Evolutionary conservation across 2,329 filamentous ascomycete species (phyloP).

Genomic region (Pseudocercospora cruenta): DNA sequence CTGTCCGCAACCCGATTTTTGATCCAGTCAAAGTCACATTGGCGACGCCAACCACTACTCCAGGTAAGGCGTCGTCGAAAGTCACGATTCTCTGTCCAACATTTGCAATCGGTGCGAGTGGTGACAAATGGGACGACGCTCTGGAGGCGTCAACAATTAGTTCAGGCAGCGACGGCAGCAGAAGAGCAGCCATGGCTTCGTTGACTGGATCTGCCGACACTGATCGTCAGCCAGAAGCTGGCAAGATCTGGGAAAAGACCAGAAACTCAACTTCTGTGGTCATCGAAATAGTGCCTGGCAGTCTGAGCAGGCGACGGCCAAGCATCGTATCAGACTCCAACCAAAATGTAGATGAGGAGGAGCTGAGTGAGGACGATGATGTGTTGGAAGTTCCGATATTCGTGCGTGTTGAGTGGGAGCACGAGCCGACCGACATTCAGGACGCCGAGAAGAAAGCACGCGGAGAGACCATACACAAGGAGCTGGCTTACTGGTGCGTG

Average conservation of each 20-base stretch:
- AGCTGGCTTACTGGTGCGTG: slow-evolving; percentile 95
- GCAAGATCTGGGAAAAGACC: slow-evolving; percentile 94
- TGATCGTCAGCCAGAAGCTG: slow-evolving; percentile 73
- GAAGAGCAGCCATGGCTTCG: slow-evolving; percentile 38
- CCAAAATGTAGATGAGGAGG: slow-evolving; percentile 44
- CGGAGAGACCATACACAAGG: slow-evolving; percentile 74
- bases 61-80: slow-evolving; percentile 73
- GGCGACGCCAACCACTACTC: slow-evolving; percentile 78
- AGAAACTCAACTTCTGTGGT: slow-evolving; percentile 95
- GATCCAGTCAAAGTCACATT: slow-evolving; percentile 85
- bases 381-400: slow-evolving; percentile 90
- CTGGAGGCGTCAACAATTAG: slow-evolving; percentile 54
- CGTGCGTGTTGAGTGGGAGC: slow-evolving; percentile 88
- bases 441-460: slow-evolving; percentile 51
- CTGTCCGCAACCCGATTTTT: slow-evolving; percentile 91
- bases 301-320: slow-evolving; percentile 36
- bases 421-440: slow-evolving; percentile 62
- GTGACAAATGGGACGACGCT: slow-evolving; percentile 85
- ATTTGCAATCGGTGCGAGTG: slow-evolving; percentile 92
- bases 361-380: slow-evolving; percentile 60
- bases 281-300: slow-evolving; percentile 77
- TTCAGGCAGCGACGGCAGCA: slow-evolving; percentile 29
- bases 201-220: slow-evolving; percentile 47
- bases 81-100: slow-evolving; percentile 93
- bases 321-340: slow-evolving; percentile 37